Base-by-base conservation (phyloP, 495 filamentous ascomycete species). In the Daldinia bambusicola region DNA sequence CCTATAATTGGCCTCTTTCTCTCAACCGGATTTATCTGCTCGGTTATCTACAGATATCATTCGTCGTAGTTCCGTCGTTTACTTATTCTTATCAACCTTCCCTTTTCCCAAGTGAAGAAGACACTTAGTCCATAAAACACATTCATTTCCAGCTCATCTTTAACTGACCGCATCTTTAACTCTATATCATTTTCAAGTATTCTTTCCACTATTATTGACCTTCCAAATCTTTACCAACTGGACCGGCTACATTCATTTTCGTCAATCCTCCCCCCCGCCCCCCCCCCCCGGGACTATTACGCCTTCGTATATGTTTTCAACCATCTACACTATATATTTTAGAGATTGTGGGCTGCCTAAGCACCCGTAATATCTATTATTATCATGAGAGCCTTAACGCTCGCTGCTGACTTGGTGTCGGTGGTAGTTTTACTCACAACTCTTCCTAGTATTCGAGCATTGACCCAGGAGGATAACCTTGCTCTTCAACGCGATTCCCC, bases 371-470 rank as follows among this genome's bases (percentile, higher is more conserved):
- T 34, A 38, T 55, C 65, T 36, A 16, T 37, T 63, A 78, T 50
- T 14, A 26, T 26, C 26, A 86, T 86, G 83, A 83, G 76, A 65
- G 61, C 37, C 30, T 77, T 58, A 10, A 68, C 65, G 62, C 58
- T 81, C 52, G 66, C 71, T 69, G 52, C 73, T 57, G 75, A 76
- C 75, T 55, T 85, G n/a, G 66, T 70, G 41, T 80, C 77, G 60
- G 78, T 74, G 51, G 59, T 69, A 20, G 55, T 77, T 58, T 50
- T 85, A 18, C 67, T 84, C 36, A 58, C 63, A 53, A 75, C 55
- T 32, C 16, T 79, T 36, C 74, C 78, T 22, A 41, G 72, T 18
- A 60, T 70, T 32, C 43, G 70, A 18, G 80, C 80, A n/a, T 64
- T 77, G 37, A 65, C 74, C 36, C 51, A 67, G 31, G 74, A 66